Conservation (phyloP, 805 yeast genomes). For the Wickerhamiella allomyrinae region DNA sequence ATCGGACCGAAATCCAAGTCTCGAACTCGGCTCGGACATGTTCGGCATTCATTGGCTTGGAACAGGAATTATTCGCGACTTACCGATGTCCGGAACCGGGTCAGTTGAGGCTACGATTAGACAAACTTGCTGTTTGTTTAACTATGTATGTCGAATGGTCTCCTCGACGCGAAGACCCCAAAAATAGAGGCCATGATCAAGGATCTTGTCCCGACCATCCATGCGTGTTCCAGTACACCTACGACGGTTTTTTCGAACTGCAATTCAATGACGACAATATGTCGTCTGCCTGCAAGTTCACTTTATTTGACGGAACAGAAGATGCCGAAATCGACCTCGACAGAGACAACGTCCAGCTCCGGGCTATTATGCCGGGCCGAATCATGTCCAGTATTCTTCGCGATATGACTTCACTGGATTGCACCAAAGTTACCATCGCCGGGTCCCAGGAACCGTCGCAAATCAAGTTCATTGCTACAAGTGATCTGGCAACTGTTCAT, state of each 20-base stretch:
- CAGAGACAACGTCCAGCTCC: constrained; percentile 32
- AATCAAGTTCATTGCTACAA: constrained; percentile 47
- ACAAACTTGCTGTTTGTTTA: constrained; percentile 11
- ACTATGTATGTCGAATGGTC: constrained; percentile 27
- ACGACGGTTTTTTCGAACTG: constrained; percentile 28
- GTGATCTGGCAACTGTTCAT: constrained; percentile 62
- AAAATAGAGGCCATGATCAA: neutral
- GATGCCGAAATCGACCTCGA: constrained; percentile 28
- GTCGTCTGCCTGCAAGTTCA: constrained; percentile 43
- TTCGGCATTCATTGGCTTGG: constrained; percentile 12
- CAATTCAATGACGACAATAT: constrained; percentile 21
- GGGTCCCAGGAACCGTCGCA: constrained; percentile 26
- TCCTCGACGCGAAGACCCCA: constrained; percentile 18
- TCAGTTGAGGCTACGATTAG: constrained; percentile 4
- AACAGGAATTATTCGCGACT: constrained; percentile 11
- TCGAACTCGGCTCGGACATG: constrained; percentile 10
- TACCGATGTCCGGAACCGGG: constrained; percentile 6
- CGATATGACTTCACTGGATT: constrained; percentile 41
- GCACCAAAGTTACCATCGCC: constrained; percentile 33
- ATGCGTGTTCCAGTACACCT: constrained; percentile 39
- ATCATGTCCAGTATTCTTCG: constrained; percentile 39
- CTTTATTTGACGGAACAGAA: constrained; percentile 29
- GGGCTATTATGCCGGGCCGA: constrained; percentile 39
- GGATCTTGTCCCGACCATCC: constrained; percentile 34
- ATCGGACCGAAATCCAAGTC: constrained; percentile 9